Evolutionary conservation across 2,329 filamentous ascomycete genomes (phyloP).

Genomic region (Cladophialophora immunda): DNA sequence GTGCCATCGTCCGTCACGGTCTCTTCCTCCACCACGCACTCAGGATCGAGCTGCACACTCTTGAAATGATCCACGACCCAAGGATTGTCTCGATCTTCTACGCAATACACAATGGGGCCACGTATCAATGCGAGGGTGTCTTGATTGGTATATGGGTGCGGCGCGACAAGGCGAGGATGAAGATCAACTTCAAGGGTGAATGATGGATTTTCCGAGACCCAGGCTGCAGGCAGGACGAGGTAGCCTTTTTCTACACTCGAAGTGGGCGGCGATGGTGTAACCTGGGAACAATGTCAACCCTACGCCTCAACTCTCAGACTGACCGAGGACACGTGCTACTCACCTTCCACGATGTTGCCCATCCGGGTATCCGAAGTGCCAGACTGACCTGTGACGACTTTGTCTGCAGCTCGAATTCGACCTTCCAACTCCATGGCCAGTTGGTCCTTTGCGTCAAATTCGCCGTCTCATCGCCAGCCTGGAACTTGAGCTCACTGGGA

Average conservation of each 20-base stretch:
- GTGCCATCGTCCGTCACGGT: constrained; percentile 20
- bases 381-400: constrained; percentile 5
- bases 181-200: constrained; percentile 61
- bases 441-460: constrained; percentile 60
- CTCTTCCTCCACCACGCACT: constrained; percentile 19
- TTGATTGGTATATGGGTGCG: constrained; percentile 66
- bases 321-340: constrained; percentile 7
- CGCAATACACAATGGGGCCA: constrained; percentile 68
- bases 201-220: constrained; percentile 48
- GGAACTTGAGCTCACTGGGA: constrained; percentile 56
- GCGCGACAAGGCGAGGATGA: constrained; percentile 58
- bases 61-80: constrained; percentile 67
- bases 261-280: constrained; percentile 48
- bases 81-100: constrained; percentile 66
- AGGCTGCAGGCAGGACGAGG: constrained; percentile 55
- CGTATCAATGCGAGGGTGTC: constrained; percentile 63
- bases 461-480: constrained; percentile 48
- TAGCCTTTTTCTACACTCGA: constrained; percentile 59
- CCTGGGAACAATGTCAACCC: constrained; percentile 30
- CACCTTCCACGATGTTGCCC: constrained; percentile 53
- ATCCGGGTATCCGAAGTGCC: constrained; percentile 60
- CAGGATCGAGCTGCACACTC: constrained; percentile 38
- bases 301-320: constrained; percentile 13
- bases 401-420: constrained; percentile 51
- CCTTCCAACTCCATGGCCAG: constrained; percentile 66